These are phyloP conservation scores for Citrus medica DNA, from an alignment of 345 rosid species.

Conservation along the genomic window DNA sequence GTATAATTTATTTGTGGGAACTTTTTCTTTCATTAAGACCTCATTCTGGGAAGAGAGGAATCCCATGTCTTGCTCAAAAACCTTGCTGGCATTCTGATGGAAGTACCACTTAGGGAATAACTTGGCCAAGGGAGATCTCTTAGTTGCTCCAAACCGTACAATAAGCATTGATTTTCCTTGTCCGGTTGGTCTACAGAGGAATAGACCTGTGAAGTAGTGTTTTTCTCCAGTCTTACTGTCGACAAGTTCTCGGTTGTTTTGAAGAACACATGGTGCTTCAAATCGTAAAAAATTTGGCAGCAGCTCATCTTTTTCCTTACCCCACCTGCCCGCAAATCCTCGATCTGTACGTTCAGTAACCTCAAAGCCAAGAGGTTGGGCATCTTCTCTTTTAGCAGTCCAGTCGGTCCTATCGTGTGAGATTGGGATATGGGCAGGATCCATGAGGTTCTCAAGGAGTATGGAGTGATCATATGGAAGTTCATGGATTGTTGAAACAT, in stretches of 20 bases:
- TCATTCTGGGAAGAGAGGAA: conserved; percentile 89
- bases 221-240: conserved; percentile 60
- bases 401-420: conserved; percentile 92
- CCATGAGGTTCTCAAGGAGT: conserved; percentile 96
- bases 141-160: conserved; percentile 78
- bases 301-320: conserved; percentile 54
- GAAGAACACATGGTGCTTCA: conserved; percentile 82
- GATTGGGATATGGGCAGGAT: conserved; percentile 93
- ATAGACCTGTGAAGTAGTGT: conserved; percentile 68
- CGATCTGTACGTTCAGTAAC: conserved; percentile 69
- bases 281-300: conserved; percentile 56
- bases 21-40: conserved; percentile 70
- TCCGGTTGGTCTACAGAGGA: conserved; percentile 93
- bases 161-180: conserved; percentile 97
- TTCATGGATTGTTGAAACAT: conserved; percentile 71
- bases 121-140: conserved; percentile 43
- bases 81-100: conserved; percentile 83
- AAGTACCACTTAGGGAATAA: conserved; percentile 76
- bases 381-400: conserved; percentile 83
- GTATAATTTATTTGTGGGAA: conserved; percentile 79
- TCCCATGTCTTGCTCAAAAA: conserved; percentile 96
- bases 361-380: conserved; percentile 69
- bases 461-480: conserved; percentile 96
- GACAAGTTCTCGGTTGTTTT: conserved; percentile 56
- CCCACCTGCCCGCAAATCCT: conserved; percentile 94